Conservation (phyloP, 2,329 filamentous ascomycete species). For the Talaromyces sp. region DNA sequence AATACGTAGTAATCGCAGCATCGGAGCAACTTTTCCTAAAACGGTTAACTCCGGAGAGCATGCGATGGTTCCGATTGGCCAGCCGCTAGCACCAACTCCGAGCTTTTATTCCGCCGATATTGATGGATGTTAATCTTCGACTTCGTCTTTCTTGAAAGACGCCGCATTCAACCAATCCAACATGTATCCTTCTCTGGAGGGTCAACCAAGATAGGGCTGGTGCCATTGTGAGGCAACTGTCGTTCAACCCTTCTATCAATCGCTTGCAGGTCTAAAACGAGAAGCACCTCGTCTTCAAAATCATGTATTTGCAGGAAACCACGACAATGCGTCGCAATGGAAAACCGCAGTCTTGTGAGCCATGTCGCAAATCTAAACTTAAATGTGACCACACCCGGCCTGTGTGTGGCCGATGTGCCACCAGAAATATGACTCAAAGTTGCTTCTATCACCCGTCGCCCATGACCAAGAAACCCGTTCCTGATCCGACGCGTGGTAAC, state of each 20-base stretch:
- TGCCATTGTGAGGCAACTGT: not conserved
- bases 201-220: not conserved
- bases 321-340: slow-evolving; percentile 34
- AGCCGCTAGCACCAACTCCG: not conserved
- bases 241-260: not conserved
- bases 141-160: not conserved
- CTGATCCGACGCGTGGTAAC: slow-evolving; percentile 19
- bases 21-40: not conserved
- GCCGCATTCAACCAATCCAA: not conserved
- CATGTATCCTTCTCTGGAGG: not conserved
- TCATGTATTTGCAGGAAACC: slow-evolving; percentile 14
- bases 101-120: slow-evolving; percentile 7
- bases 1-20: not conserved
- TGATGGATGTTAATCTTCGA: not conserved
- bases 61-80: not conserved
- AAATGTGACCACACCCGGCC: slow-evolving; percentile 37
- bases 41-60: not conserved
- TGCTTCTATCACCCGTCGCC: slow-evolving; percentile 41
- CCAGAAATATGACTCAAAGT: slow-evolving; percentile 29
- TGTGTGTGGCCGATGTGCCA: slow-evolving; percentile 23
- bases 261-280: not conserved
- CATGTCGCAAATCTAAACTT: slow-evolving; percentile 38
- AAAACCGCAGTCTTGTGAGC: slow-evolving; percentile 37
- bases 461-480: slow-evolving; percentile 31
- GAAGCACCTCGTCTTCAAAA: not conserved